Base-by-base conservation (phyloP, 352 stramenopile species). In the Phytophthora quininea region DNA sequence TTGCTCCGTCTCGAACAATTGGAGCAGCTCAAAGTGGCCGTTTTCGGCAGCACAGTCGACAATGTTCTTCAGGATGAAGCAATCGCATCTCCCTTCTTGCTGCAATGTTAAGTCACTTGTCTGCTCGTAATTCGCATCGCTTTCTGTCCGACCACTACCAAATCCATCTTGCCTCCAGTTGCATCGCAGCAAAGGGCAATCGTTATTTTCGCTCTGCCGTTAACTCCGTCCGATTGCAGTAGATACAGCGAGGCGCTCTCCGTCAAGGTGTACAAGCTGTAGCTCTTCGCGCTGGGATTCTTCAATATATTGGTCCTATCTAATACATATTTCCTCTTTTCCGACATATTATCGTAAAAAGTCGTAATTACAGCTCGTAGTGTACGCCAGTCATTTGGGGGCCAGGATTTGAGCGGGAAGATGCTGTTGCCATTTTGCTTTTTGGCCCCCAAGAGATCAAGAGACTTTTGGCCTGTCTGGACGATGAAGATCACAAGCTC, bases 401-500 rank as follows among this genome's bases (percentile, higher is more conserved):
- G 19, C 19, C 19, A 24, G 19, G 19, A 24, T 46, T 33, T 15
- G 27, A 54, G 38, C 48, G 48, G 24, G 10, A 38, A 11, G 48
- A 2, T 54, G 48, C 9, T 9, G 35, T 40, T 40, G 35, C 15
- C 69, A 77, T 77, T 77, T 46, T 62, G 8, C 65, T 77, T 69
- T 51, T 59, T 61, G 9, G 38, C 40, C 30, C 14, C 42, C 45
- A 11, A 10, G 5, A 24, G 42, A 27, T 54, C 27, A 10, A 43
- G 27, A 48, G 7, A 55, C 64, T 31, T 51, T 7, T 68, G 19
- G 19, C 62, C 58, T 38, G 69, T 73, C 57, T 70, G 79, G 84
- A 62, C 84, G 66, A 83, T 93, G 84, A 93, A 79, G 84, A 92
- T 69, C 75, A 79, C 77, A 84, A 95, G 88, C 88, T 95, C 88